Base-by-base conservation (phyloP, 169 alveolate species). In the Eimeria maxima region DNA sequence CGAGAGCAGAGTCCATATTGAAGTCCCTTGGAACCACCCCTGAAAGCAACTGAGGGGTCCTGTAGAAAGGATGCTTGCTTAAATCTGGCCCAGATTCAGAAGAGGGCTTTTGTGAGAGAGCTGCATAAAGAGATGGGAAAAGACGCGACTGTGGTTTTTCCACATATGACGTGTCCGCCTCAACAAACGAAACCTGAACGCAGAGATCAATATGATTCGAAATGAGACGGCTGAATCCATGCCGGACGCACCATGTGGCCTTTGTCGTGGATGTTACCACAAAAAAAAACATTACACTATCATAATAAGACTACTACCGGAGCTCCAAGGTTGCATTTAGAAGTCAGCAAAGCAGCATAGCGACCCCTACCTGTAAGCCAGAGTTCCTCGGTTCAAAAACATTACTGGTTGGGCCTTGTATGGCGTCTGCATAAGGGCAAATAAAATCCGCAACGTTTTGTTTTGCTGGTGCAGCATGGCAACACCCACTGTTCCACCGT, bases 21-120 rank as follows among this genome's bases (percentile, higher is more conserved):
- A 69, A 69, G 24, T 1, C 11, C 80, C 80, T 69, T 33, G 80
- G 80, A 69, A 69, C 80, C 80, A 69, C 80, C 80, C 80, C 80
- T 27, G 80, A 47, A 29, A 10, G 47, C 80, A 69, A 33, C 22
- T 10, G 80, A 13, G 80, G 50, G 80, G 80, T 69, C 33, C 80
- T 29, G 50, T 69, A 69, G 80, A 69, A 69, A 13, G 80, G 80
- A 22, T 69, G 80, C 7, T 0, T 29, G 80, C 80, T 10, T 5
- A 69, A 10, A 47, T 33, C 50, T 27, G 11, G 24, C 22, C 50
- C 50, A 29, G 50, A 14, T n/a, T 14, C 80, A 69, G 80, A 24
- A 6, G 80, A 45, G 33, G n/a, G 0, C 8, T 29, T 13, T n/a
- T 1, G 80, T 69, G 50, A 33, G 80, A 11, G 18, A 27, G 6